Evolutionary conservation across 2,329 filamentous ascomycete genomes (phyloP), one percentile per base, ranked within the genome.

Genomic region (Ophiostoma ulmi): DNA sequence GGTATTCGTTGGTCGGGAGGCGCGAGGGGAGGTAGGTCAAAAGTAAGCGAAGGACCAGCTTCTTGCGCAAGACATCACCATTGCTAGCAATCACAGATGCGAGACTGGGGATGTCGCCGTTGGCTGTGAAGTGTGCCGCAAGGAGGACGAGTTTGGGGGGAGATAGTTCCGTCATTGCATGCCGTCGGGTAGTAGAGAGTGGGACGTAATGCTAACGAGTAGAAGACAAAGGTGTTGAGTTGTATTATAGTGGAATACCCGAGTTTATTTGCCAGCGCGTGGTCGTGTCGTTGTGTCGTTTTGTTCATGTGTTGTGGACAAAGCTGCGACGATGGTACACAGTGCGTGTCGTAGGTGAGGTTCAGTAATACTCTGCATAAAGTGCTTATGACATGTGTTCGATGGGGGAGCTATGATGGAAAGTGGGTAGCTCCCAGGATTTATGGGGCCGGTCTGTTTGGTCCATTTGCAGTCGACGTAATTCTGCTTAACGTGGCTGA

Each of bases 21-120:
- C 86, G 89, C 78, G 94, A 91, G 36, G 93, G 92, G 0, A 96
- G 83, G 77, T 90, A 92, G 26, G 90, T 92, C 65, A 96, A 84
- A 31, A 96, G 80, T 69, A 95, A 88, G 64, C 90, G 88, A 71
- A 95, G 83, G 35, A 92, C 77, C 17, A 93, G 81, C 71, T 91
- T 87, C 64, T 86, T 84, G 38, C 85, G 83, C 70, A 95, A 82
- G 52, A 89, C 83, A 70, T 85, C 81, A 69, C 80, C 79, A 75
- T 91, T 81, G 55, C 83, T 81, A 31, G 85, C 82, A 69, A 87
- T 84, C 73, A 95, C 82, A 69, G 82, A 82, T 71, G 85, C 83
- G 72, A 95, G 81, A 74, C 85, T 84, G 75, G 84, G 78, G 75
- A 93, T 82, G 77, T 94, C 86, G 76, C 87, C 84, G 75, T 87